A percentile compares a stretch with the other conserved stretches of the same genome.
Conservation (phyloP, 2,329 filamentous ascomycete genomes). For the Phoma sp. region DNA sequence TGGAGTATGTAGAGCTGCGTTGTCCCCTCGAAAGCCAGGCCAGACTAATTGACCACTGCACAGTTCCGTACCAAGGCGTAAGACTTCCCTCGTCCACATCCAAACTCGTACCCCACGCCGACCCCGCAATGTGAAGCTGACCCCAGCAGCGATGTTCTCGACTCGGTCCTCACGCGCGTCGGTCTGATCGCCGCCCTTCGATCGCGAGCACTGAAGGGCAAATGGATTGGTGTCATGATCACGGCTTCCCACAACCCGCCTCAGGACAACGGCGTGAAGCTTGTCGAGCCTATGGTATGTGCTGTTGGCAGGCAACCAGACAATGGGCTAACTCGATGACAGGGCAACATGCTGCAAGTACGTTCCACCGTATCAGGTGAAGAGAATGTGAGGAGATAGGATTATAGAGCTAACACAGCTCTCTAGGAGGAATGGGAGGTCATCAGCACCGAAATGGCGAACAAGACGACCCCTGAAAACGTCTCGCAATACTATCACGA, state of each 20-base stretch:
- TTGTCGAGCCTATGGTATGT: slow-evolving; percentile 86
- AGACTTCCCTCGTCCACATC: slow-evolving; percentile 35
- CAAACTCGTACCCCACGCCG: neutral
- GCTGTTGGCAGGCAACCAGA: neutral
- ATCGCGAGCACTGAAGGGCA: slow-evolving; percentile 85
- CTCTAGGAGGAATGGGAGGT: slow-evolving; percentile 80
- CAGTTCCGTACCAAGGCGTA: slow-evolving; percentile 76
- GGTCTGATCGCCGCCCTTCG: slow-evolving; percentile 87
- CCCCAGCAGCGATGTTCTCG: slow-evolving; percentile 71
- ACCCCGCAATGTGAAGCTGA: slow-evolving; percentile 39
- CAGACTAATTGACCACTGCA: slow-evolving; percentile 14
- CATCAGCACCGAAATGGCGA: slow-evolving; percentile 87
- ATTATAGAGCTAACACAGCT: slow-evolving; percentile 22
- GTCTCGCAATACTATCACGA: slow-evolving; percentile 78
- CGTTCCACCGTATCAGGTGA: neutral
- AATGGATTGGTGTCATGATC: slow-evolving; percentile 87
- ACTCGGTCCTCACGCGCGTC: slow-evolving; percentile 91
- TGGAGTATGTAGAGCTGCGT: slow-evolving; percentile 53
- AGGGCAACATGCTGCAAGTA: slow-evolving; percentile 86
- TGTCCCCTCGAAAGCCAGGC: neutral
- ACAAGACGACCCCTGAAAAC: slow-evolving; percentile 75
- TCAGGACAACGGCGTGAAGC: slow-evolving; percentile 71
- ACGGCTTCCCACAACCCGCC: slow-evolving; percentile 71
- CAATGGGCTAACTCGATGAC: slow-evolving; percentile 22
- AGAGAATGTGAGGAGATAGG: neutral